These are phyloP conservation scores for Fomitopsis betulina DNA, from an alignment of 1,284 basidiomycete genomes.

Conservation along the genomic window DNA sequence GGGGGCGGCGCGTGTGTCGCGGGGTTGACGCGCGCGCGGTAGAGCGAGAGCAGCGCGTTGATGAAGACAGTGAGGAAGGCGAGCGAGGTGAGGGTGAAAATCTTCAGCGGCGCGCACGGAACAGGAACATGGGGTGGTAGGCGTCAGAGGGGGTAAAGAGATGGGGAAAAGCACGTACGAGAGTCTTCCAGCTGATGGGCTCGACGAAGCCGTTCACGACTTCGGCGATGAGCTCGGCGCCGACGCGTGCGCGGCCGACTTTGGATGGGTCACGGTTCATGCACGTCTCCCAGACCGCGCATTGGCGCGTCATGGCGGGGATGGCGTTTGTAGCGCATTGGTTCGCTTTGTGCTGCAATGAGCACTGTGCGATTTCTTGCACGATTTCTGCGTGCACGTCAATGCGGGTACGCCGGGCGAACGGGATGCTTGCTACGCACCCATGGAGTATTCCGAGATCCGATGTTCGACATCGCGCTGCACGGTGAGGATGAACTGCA, in stretches of 20 bases:
- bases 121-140: neutral
- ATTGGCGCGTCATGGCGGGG: slow-evolving; percentile 83
- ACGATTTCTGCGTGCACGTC: slow-evolving; percentile 43
- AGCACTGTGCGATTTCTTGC: slow-evolving; percentile 85
- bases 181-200: slow-evolving; percentile 94
- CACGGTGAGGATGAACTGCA: slow-evolving; percentile 86
- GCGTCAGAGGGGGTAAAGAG: neutral
- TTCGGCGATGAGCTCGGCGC: slow-evolving; percentile 93
- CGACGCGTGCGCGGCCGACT: slow-evolving; percentile 84
- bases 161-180: slow-evolving; percentile 48
- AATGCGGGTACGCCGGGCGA: neutral
- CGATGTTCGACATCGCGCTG: slow-evolving; percentile 88
- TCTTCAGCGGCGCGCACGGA: slow-evolving; percentile 34
- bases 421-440: slow-evolving; percentile 39
- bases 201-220: slow-evolving; percentile 97
- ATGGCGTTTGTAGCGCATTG: slow-evolving; percentile 74
- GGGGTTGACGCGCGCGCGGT: slow-evolving; percentile 52
- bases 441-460: slow-evolving; percentile 86
- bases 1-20: slow-evolving; percentile 10
- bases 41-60: slow-evolving; percentile 76
- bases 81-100: slow-evolving; percentile 75
- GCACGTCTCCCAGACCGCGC: slow-evolving; percentile 89
- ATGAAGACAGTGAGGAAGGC: slow-evolving; percentile 80
- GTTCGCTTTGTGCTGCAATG: slow-evolving; percentile 76
- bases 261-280: slow-evolving; percentile 92